Conservation (phyloP, 208 protist species). For the Crithidia thermophila region DNA sequence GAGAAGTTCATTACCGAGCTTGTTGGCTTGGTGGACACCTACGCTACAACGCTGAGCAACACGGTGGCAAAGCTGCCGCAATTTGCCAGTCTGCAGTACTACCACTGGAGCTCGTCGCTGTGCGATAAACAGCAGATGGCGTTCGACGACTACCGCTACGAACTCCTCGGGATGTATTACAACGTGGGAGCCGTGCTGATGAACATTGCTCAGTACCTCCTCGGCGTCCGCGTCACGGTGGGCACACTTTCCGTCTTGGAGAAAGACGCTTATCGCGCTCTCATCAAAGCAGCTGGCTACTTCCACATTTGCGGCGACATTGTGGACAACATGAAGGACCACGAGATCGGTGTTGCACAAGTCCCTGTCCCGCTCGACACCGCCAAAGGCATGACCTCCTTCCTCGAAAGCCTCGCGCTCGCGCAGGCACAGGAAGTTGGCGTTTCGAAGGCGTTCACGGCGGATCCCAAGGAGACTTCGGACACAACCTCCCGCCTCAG, state of each 20-base stretch:
- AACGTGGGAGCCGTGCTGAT: constrained; percentile 56
- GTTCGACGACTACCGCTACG: constrained; percentile 79
- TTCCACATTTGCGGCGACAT: constrained; percentile 49
- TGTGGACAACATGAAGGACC: constrained; percentile 38
- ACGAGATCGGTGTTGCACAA: constrained; percentile 40
- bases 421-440: constrained; percentile 76
- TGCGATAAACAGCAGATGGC: constrained; percentile 36
- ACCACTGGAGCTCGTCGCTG: constrained; percentile 59
- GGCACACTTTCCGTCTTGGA: constrained; percentile 40
- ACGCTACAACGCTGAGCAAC: constrained; percentile 30
- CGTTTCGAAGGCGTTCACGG: constrained; percentile 41
- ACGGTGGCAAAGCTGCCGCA: constrained; percentile 37
- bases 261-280: constrained; percentile 66
- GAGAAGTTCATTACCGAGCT: constrained; percentile 41
- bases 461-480: constrained; percentile 36
- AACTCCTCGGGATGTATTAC: constrained; percentile 67
- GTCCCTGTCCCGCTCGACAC: constrained; percentile 42
- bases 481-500: constrained; percentile 41
- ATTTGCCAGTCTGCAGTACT: constrained; percentile 52
- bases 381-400: constrained; percentile 24
- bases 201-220: constrained; percentile 57
- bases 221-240: constrained; percentile 40
- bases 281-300: constrained; percentile 65
- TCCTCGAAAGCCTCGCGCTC: constrained; percentile 49
- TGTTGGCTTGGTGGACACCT: constrained; percentile 38